Conservation (phyloP, 805 yeast species). For the Metschnikowia koreensis region DNA sequence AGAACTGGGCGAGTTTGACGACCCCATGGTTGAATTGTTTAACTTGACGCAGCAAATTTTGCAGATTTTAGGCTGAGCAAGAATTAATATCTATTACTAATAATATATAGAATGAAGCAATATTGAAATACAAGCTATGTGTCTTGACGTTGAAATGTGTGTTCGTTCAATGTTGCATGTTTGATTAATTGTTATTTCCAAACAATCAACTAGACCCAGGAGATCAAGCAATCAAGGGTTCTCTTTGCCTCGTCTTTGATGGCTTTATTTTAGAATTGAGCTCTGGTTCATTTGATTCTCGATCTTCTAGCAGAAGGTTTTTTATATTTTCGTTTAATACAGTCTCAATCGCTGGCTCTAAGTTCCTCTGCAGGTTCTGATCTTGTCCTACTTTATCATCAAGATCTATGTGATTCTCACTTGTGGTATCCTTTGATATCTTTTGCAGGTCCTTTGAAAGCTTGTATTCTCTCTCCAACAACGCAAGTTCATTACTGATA, state of each 20-base stretch:
- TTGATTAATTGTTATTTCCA: no score
- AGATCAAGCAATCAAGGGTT: not conserved
- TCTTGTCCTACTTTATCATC: not conserved
- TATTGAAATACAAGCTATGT: not conserved
- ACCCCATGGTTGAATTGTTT: constrained; percentile 62
- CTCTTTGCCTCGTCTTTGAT: not conserved
- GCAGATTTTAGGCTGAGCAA: constrained; percentile 43
- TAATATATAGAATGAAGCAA: not conserved
- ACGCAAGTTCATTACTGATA: constrained; percentile 30
- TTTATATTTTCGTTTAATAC: not conserved
- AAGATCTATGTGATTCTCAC: not conserved
- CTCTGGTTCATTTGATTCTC: not conserved
- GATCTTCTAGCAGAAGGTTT: not conserved
- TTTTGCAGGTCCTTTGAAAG: not conserved
- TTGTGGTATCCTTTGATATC: not conserved
- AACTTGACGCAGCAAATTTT: constrained; percentile 67
- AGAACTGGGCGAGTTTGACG: constrained; percentile 47
- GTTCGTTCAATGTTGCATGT: no score
- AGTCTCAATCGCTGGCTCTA: not conserved
- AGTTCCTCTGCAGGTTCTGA: not conserved
- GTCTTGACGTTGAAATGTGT: not conserved
- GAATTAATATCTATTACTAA: not conserved
- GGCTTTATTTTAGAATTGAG: not conserved
- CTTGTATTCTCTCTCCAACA: constrained; percentile 20
- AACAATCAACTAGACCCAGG: no score